These are phyloP conservation scores for Kodamaea hsintzibuensis DNA, from an alignment of 805 yeast genomes.

Conservation along the genomic window DNA sequence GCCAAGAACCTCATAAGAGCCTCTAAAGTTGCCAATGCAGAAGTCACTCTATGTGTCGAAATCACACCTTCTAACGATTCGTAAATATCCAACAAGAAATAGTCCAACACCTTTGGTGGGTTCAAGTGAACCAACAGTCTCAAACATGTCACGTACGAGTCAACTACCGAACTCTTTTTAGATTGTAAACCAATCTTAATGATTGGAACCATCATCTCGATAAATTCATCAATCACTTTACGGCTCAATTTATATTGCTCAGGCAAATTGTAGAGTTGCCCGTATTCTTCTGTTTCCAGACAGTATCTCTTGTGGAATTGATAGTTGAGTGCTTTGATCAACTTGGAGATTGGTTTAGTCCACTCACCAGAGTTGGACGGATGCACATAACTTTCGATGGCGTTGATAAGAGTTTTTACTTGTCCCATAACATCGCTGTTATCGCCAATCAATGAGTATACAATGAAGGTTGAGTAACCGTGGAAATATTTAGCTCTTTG, in stretches of 20 bases:
- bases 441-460: constrained; percentile 62
- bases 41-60: constrained; percentile 76
- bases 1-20: constrained; percentile 69
- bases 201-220: constrained; percentile 53
- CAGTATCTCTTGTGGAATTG: constrained; percentile 60
- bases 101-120: constrained; percentile 55
- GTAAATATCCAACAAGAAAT: constrained; percentile 69
- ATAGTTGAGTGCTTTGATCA: constrained; percentile 59
- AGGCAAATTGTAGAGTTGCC: constrained; percentile 26
- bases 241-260: constrained; percentile 35
- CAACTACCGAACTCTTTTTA: constrained; percentile 56
- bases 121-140: constrained; percentile 64
- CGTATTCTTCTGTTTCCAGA: constrained; percentile 45
- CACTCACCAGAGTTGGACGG: constrained; percentile 94
- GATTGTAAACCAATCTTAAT: constrained; percentile 76
- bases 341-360: constrained; percentile 68
- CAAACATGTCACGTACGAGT: constrained; percentile 58
- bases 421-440: constrained; percentile 51
- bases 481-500: constrained; percentile 40
- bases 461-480: constrained; percentile 47
- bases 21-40: constrained; percentile 68
- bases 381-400: constrained; percentile 80
- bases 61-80: constrained; percentile 67
- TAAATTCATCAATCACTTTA: constrained; percentile 42
- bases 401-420: constrained; percentile 57